Base-by-base conservation (phyloP, 768 basidiomycete genomes). In the Psilocybe cyanescens region DNA sequence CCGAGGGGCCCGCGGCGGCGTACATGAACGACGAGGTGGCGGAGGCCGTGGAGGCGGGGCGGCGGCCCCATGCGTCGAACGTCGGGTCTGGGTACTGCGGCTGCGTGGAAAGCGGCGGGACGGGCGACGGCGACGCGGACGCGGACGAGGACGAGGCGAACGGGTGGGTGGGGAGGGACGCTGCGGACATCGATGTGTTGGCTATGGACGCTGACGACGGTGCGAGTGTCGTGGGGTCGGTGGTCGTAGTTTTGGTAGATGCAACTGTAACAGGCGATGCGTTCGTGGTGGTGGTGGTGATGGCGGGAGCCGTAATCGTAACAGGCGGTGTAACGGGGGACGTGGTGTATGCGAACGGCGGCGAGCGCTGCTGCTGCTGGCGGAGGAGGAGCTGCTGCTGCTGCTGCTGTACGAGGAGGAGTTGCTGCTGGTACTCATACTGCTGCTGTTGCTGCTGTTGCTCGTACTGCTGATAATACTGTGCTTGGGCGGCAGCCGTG, bases 401-500 rank as follows among this genome's bases (percentile, higher is more conserved):
- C 12, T 51, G 61, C 58, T 50, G 67, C 57, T 46, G 63, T 58
- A 44, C 72, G 45, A 44, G 66, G 55, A 52, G 66, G 65, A 30
- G 49, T 12, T 66, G 51, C 63, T 44, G 66, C 58, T 62, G 68
- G 56, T 48, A 66, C 66, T 72, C 24, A 1, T 24, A 24, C 24
- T 66, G 51, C 63, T 44, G 66, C 58, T 62, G 68, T 55, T 48
- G 67, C 66, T 72, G 59, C 55, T 64, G 61, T 61, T 67, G 61
- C 62, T 67, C 61, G 56, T 54, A 62, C n/a, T 67, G 66, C 51
- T 62, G 69, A 63, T 64, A 59, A 53, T 66, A 65, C 57, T 71
- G 55, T n/a, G 72, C 65, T 52, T 71, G 74, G 55, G 73, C 53
- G 3, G 61, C 60, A 4, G 61, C 44, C 28, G 58, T 60, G 37